Evolutionary conservation across 768 basidiomycete genomes (phyloP).

Genomic region (Mycena galopus): DNA sequence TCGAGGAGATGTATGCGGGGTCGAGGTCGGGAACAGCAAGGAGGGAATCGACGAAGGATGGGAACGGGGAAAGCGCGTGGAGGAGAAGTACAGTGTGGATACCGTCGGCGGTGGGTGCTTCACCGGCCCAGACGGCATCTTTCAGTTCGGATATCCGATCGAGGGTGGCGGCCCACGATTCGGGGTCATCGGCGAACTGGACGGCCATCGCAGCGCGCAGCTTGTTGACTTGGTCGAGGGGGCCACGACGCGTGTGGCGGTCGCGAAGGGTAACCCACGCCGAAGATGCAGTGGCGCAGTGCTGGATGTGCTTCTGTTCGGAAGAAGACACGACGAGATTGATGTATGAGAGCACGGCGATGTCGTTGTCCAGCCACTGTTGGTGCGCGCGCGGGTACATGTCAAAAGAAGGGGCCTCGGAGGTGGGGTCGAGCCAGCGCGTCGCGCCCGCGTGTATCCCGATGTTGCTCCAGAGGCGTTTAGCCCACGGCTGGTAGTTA

Average conservation of each 20-base stretch:
- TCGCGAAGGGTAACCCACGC: background rate
- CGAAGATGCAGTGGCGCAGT: background rate
- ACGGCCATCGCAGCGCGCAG: background rate
- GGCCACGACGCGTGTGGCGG: background rate
- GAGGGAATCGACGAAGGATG: background rate
- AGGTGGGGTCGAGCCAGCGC: background rate
- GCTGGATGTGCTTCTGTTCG: background rate
- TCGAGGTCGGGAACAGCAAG: background rate
- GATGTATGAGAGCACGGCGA: background rate
- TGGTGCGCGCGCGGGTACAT: background rate
- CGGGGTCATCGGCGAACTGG: background rate
- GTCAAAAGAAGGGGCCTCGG: background rate
- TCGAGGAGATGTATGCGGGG: background rate
- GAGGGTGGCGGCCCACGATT: background rate
- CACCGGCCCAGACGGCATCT: background rate
- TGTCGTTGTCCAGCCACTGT: background rate
- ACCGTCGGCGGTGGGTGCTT: background rate
- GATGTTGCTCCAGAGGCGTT: background rate
- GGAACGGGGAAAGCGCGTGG: background rate
- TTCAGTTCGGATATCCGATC: background rate
- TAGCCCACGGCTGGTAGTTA: background rate
- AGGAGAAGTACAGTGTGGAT: background rate
- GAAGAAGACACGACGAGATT: background rate
- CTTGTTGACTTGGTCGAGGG: background rate
- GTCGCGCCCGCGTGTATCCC: background rate